Evolutionary conservation across 352 stramenopile species (phyloP), one percentile per base, ranked within the genome.

Genomic region (Pythium brassicae): DNA sequence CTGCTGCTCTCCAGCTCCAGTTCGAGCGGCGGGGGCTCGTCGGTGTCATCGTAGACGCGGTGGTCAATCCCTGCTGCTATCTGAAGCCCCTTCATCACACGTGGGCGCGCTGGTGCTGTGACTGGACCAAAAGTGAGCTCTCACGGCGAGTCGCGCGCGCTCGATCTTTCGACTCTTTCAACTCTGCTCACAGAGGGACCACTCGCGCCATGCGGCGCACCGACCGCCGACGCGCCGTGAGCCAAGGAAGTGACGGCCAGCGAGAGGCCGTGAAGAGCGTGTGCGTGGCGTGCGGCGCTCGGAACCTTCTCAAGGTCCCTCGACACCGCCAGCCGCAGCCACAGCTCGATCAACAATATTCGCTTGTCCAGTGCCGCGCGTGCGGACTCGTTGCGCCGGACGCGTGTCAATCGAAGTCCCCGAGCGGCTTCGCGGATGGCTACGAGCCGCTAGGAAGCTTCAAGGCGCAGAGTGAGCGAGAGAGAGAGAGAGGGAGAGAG

Each of bases 261-360:
- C 54, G 66, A 7, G 42, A 63, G 48, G 32, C 45, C 22, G 52
- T 70, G 12, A 63, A 63, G 26, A 76, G 75, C 65, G 77, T 73
- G 26, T 88, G 78, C 44, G 63, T 88, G 29, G 72, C 69, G 23
- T 88, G 78, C 32, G 78, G 75, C 9, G 70, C 66, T 26, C 66
- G 64, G 48, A 79, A 79, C 27, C 50, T 76, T 29, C 48, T 76
- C 17, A 44, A 55, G 6, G 46, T 47, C 19, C 44, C 42, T 1
- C 42, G 14, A 15, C 29, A 53, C 34, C 37, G 11, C 25, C 37
- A 50, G 22, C 26, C 26, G 3, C 29, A 25, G 25, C 1, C n/a
- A 20, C 15, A 9, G 9, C 23, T 50, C 22, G 32, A 40, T 15
- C 29, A 35, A 35, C 29, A 9, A 35, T 35, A 9, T 35, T 22